A percentile compares a stretch with the other conserved stretches of the same genome.
Conservation (phyloP, 805 yeast genomes). For the Sungouiella thailandica region DNA sequence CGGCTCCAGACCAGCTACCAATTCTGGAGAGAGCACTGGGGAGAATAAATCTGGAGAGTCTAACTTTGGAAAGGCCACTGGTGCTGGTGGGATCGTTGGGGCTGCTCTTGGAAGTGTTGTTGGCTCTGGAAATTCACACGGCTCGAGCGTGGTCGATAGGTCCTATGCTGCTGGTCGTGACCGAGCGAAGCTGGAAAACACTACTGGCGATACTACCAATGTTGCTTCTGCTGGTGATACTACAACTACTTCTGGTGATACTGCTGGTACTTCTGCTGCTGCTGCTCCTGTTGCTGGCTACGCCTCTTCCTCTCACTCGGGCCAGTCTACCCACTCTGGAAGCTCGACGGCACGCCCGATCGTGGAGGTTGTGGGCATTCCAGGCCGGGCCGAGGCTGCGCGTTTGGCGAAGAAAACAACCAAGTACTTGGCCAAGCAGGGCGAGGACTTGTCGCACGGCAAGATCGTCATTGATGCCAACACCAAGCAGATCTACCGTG, state of each 20-base stretch:
- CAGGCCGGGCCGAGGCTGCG: constrained; percentile 25
- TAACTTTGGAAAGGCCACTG: too few species aligned
- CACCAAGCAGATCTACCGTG: constrained; percentile 28
- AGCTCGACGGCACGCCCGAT: constrained; percentile 8
- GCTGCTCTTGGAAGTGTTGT: constrained; percentile 7
- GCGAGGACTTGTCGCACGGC: constrained; percentile 29
- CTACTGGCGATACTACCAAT: neutral
- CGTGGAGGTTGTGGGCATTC: constrained; percentile 34
- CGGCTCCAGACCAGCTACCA: too few species aligned
- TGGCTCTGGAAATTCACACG: neutral
- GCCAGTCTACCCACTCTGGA: too few species aligned
- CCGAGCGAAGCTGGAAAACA: constrained; percentile 14
- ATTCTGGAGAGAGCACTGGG: too few species aligned
- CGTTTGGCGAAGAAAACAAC: constrained; percentile 29
- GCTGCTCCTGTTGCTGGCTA: constrained; percentile 3
- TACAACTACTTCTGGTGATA: neutral
- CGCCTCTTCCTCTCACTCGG: neutral
- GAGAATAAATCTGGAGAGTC: too few species aligned
- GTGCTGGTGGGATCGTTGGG: constrained; percentile 1
- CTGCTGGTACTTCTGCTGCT: neutral
- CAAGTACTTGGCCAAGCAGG: constrained; percentile 24
- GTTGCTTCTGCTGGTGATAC: neutral
- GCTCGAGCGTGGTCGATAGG: neutral
- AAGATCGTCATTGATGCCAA: constrained; percentile 31
- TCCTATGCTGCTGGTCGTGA: constrained; percentile 10